Evolutionary conservation across 2,329 filamentous ascomycete genomes (phyloP).

Genomic region (Fusarium caatingaense): DNA sequence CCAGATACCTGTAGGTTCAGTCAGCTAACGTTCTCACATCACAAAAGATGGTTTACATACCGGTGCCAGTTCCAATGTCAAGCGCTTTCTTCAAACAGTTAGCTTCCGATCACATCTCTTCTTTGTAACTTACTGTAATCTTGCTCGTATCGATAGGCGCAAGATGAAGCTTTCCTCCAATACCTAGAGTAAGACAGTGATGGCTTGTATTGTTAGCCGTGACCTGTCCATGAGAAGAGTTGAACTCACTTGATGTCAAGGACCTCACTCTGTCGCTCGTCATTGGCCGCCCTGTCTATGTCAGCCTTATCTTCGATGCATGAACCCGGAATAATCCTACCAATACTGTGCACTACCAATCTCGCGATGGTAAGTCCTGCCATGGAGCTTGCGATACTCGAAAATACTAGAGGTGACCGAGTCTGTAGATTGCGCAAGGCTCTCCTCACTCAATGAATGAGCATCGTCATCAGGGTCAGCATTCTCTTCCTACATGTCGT

Average conservation of each 20-base stretch:
- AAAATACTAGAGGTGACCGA: constrained; percentile 16
- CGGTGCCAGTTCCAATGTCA: constrained; percentile 18
- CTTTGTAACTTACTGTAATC: background rate
- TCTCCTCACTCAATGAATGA: constrained; percentile 6
- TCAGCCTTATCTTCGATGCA: background rate
- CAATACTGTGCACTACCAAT: constrained; percentile 22
- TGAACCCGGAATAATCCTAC: background rate
- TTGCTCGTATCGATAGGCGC: constrained; percentile 11
- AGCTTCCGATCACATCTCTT: background rate
- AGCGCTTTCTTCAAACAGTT: background rate
- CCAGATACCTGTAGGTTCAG: background rate
- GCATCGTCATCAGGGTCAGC: background rate
- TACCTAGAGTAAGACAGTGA: constrained; percentile 8
- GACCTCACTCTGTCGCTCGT: constrained; percentile 13
- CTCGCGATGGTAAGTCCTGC: constrained; percentile 17
- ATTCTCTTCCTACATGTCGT: background rate
- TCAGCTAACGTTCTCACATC: background rate
- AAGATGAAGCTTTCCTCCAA: constrained; percentile 12
- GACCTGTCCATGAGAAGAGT: fast-evolving
- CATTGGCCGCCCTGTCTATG: background rate
- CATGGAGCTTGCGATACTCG: constrained; percentile 22
- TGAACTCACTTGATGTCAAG: constrained; percentile 12
- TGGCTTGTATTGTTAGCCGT: background rate
- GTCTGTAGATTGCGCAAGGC: constrained; percentile 8
- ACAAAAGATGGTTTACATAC: background rate